Evolutionary conservation across 768 basidiomycete genomes (phyloP).

Genomic region (Lentinula detonsa): DNA sequence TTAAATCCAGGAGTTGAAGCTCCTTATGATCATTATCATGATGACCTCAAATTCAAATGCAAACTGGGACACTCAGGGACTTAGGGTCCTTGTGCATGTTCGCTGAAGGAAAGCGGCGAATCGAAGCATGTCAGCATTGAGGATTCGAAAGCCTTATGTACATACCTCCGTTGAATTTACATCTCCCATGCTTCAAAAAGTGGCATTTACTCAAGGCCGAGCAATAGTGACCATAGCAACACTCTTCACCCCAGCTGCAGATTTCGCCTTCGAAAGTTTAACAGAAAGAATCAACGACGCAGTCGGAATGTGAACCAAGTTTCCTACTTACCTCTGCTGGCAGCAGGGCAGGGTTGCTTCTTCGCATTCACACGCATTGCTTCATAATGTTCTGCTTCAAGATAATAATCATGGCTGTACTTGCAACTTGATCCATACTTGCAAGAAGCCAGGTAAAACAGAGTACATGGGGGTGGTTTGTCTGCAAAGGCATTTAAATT

Average conservation of each 20-base stretch:
- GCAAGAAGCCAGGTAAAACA: conserved; percentile 59
- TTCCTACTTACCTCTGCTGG: conserved; percentile 48
- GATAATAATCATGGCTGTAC: conserved; percentile 57
- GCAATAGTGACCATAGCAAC: conserved; percentile 51
- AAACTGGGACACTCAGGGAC: conserved; percentile 8
- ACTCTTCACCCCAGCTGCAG: conserved; percentile 56
- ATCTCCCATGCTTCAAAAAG: conserved; percentile 47
- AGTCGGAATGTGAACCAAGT: neutral
- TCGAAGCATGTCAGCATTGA: conserved; percentile 1
- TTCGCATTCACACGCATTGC: conserved; percentile 52
- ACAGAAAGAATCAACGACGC: neutral
- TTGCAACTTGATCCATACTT: conserved; percentile 53
- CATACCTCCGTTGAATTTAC: conserved; percentile 59
- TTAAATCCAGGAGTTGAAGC: neutral
- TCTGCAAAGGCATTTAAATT: conserved; percentile 26
- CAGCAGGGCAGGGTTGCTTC: conserved; percentile 54
- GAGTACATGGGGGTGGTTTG: conserved; percentile 60
- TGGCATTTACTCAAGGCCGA: conserved; percentile 35
- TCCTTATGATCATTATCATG: neutral
- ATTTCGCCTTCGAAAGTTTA: conserved; percentile 34
- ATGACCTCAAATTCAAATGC: neutral
- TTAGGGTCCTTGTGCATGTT: conserved; percentile 30
- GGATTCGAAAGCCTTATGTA: conserved; percentile 9
- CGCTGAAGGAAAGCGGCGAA: conserved; percentile 18
- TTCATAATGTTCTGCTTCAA: conserved; percentile 46